phyloP scores from a whole-genome alignment of 805 yeast genomes.

The Starmerella ratchasimensis region DNA sequence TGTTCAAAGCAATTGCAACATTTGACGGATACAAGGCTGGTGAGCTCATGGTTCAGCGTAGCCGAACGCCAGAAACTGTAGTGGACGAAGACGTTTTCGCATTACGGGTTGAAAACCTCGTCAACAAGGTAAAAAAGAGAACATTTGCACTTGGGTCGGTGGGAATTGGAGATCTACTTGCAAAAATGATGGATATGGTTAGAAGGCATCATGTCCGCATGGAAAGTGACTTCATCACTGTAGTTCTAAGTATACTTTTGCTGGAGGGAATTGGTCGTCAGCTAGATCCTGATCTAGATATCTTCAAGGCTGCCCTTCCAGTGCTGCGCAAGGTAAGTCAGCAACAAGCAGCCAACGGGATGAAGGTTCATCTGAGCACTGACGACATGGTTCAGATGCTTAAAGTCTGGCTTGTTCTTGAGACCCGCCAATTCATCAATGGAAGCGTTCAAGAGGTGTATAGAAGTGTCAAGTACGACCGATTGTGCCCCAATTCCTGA shows the following conservation, averaged over 20 bases:
- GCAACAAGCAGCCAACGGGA: constrained; percentile 38
- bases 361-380: constrained; percentile 31
- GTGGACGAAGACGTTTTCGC: constrained; percentile 76
- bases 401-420: constrained; percentile 82
- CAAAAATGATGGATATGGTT: constrained; percentile 81
- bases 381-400: constrained; percentile 60
- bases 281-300: constrained; percentile 80
- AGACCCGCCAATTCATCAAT: constrained; percentile 70
- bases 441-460: constrained; percentile 63
- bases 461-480: constrained; percentile 47
- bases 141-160: constrained; percentile 88
- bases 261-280: constrained; percentile 93
- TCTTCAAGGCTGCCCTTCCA: constrained; percentile 87
- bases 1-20: constrained; percentile 75
- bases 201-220: constrained; percentile 86
- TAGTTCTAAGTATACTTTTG: constrained; percentile 80
- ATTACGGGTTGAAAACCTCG: constrained; percentile 69
- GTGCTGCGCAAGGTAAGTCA: constrained; percentile 58
- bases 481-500: constrained; percentile 50
- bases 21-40: constrained; percentile 95
- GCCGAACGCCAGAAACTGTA: constrained; percentile 88
- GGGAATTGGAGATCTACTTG: constrained; percentile 80
- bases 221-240: constrained; percentile 95
- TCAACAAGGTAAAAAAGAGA: constrained; percentile 63
- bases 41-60: constrained; percentile 85